These are phyloP conservation scores for Pichia cabralensis DNA, from an alignment of 805 yeast species.

Conservation along the genomic window DNA sequence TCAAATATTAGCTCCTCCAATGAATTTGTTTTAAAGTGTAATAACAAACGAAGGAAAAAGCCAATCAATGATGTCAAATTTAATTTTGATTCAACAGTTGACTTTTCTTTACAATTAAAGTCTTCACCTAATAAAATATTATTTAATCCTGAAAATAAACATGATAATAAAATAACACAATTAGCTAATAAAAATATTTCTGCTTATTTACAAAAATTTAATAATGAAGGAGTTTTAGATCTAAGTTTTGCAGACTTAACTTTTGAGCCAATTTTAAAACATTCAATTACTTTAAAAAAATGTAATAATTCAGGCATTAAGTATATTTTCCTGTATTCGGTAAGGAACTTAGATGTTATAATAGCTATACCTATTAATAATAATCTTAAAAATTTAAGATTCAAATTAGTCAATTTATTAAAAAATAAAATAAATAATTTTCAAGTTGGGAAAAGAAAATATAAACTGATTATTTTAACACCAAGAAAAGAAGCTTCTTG, in stretches of 20 bases:
- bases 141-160: too few species aligned
- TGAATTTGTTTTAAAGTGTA: too few species aligned
- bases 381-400: not conserved
- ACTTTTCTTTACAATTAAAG: too few species aligned
- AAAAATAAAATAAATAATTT: not conserved
- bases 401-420: not conserved
- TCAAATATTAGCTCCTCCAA: too few species aligned
- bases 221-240: slow-evolving; percentile 3
- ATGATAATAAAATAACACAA: too few species aligned
- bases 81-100: too few species aligned
- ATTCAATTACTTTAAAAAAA: not conserved
- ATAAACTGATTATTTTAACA: slow-evolving; percentile 4
- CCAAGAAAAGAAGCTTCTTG: slow-evolving; percentile 7
- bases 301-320: not conserved
- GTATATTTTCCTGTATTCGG: not conserved
- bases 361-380: slow-evolving; percentile 1
- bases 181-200: too few species aligned
- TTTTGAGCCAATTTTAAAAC: not conserved
- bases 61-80: too few species aligned
- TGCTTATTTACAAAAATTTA: not conserved
- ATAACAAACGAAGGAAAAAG: too few species aligned
- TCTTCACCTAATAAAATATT: too few species aligned
- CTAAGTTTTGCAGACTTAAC: slow-evolving; percentile 4
- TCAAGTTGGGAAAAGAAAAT: not conserved
- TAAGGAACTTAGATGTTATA: not conserved